phyloP scores from a whole-genome alignment of 768 basidiomycete species.

The Leccinum fibrillosum region DNA sequence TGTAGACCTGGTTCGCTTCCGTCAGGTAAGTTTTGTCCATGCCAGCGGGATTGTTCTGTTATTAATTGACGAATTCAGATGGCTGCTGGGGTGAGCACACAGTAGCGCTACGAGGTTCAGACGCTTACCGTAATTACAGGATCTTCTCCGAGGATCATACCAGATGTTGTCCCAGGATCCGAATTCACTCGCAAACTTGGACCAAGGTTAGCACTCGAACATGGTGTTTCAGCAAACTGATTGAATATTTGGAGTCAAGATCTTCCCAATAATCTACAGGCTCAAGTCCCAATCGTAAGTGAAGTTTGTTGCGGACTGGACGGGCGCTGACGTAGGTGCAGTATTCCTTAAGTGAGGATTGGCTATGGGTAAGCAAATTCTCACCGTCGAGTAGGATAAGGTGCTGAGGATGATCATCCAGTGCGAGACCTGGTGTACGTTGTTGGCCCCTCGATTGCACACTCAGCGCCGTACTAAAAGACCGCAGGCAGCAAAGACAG shows the following conservation, averaged over 20 bases:
- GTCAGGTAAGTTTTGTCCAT: conserved; percentile 54
- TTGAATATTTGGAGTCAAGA: conserved; percentile 43
- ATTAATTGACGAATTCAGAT: conserved; percentile 31
- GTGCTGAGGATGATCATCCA: conserved; percentile 27
- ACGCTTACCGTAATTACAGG: conserved; percentile 40
- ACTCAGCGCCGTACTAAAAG: neutral
- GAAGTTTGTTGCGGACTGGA: neutral
- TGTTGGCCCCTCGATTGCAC: conserved; percentile 22
- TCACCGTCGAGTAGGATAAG: neutral
- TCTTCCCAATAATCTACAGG: conserved; percentile 92
- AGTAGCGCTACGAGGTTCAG: neutral
- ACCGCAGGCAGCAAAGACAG: conserved; percentile 75
- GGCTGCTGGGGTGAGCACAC: conserved; percentile 51
- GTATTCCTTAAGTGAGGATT: conserved; percentile 88
- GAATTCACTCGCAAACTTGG: conserved; percentile 88
- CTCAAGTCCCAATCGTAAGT: conserved; percentile 88
- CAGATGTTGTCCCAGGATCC: conserved; percentile 94
- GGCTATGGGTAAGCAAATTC: conserved; percentile 79
- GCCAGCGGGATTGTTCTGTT: neutral
- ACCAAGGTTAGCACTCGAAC: conserved; percentile 61
- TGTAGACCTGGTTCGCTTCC: conserved; percentile 91
- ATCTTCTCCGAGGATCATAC: conserved; percentile 87
- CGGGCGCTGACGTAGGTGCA: conserved; percentile 27
- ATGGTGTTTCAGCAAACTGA: neutral
- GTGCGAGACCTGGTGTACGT: conserved; percentile 97